Conservation (phyloP, 768 basidiomycete genomes). For the Hebeloma cylindrosporum region DNA sequence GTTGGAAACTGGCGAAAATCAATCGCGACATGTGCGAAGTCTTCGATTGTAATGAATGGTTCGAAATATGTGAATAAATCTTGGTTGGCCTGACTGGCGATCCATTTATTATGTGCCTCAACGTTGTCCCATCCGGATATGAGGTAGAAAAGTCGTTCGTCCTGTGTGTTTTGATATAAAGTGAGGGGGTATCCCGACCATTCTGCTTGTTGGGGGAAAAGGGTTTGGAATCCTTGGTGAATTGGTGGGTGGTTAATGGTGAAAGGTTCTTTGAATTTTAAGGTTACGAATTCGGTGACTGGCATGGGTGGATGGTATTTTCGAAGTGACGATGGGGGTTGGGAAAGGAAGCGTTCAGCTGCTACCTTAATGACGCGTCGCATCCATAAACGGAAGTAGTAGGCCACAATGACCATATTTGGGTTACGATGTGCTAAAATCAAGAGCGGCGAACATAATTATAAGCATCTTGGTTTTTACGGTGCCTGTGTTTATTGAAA, state of each 20-base stretch:
- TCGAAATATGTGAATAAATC: conserved; percentile 31
- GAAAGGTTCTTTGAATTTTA: conserved; percentile 34
- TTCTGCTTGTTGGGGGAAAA: conserved; percentile 36
- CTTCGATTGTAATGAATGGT: conserved; percentile 30
- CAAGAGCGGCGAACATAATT: too few species aligned
- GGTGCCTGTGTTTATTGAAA: too few species aligned
- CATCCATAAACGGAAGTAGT: too few species aligned
- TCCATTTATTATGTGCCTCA: conserved; percentile 42
- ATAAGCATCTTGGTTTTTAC: too few species aligned
- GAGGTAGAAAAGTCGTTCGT: conserved; percentile 32
- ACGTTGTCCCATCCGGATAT: conserved; percentile 47
- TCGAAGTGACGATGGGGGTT: neutral
- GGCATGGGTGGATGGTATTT: conserved; percentile 30
- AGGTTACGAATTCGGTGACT: conserved; percentile 43
- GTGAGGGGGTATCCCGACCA: conserved; percentile 39
- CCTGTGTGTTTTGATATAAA: conserved; percentile 33
- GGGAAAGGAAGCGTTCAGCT: too few species aligned
- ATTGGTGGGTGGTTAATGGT: conserved; percentile 29
- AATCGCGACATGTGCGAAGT: conserved; percentile 40
- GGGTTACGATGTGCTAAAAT: too few species aligned
- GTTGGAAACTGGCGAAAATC: conserved; percentile 33
- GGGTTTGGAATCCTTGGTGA: conserved; percentile 28
- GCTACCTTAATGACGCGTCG: too few species aligned
- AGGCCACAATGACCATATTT: too few species aligned
- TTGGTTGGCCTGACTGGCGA: conserved; percentile 39